Base-by-base conservation (phyloP, 805 yeast species). In the Lipomyces sp. region DNA sequence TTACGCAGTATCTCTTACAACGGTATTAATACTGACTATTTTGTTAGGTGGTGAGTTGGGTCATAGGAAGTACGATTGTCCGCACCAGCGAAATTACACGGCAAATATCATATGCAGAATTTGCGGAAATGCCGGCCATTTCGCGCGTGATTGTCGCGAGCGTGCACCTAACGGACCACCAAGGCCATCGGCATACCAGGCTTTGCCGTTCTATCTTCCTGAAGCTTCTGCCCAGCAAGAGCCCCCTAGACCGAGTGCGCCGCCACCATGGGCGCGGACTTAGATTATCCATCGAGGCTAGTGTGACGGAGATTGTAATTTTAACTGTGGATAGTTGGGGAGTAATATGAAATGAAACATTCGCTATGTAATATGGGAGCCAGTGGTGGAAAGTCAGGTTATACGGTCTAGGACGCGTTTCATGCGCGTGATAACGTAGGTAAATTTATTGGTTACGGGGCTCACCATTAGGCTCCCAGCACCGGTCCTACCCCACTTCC, bases 71-170 rank as follows among this genome's bases (percentile, higher is more conserved):
- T 84, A 81, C 75, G 88, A 86, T 54, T 88, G 93, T 82, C 96
- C 86, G 64, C 72, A 77, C 50, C 72, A 81, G 65, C 81, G 80
- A 64, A 81, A 78, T 39, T 86, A 77, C 81, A 83, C 84, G 60
- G 85, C 80, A 64, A 84, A 75, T 57, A 80, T 94, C 54, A 83
- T 87, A 15, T 95, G 98, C 79, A 81, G 86, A 37, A 81, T 81
- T 15, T 94, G 98, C 83, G 96, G 96, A 0, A 84, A 84, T 62
- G 80, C 84, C 34, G 99, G 98, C 0, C 98, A 94, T 78, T 86
- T 87, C 69, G 93, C 96, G 0, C 82, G 92, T 65, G 98, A 95
- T 78, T 95, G 99, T 82, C 85, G 83, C 65, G 79, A 78, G 48
- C 77, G 78, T 50, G 69, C 73, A 42, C 48, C 24, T 5, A 66